Base-by-base conservation (phyloP, 345 rosid genomes). In the Streptanthus diversifolius region DNA sequence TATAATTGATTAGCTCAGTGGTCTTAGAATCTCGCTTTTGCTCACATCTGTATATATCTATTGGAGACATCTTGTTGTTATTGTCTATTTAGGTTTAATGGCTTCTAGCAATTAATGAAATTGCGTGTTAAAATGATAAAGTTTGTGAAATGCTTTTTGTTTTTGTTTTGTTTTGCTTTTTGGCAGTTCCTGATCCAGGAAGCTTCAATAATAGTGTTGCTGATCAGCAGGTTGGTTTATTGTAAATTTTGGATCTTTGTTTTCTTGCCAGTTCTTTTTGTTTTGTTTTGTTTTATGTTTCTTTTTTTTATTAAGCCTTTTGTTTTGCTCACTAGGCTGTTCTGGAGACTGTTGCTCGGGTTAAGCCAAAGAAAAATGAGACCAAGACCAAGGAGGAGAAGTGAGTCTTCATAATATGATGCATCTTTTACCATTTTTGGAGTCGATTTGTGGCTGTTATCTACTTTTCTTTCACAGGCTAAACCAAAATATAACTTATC, bases 171-270 rank as follows among this genome's bases (percentile, higher is more conserved):
- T 18, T 43, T 25, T 51, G 49, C 13, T 72, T 58, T 82, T 76
- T 5, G 7, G 83, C 89, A 88, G 96, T 73, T 61, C 74, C 86
- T 80, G 98, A 88, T 85, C 83, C 92, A 14, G 90, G 86, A 44
- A 86, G 96, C 82, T 92, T 90, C 77, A 92, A 92, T 74, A 92
- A 90, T 48, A 92, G 95, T 65, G 90, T 92, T 66, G 86, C 92
- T 14, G 98, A 80, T 43, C 84, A 90, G 66, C 92, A 92, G 96
- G 96, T 92, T 76, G 15, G 78, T 75, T 22, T 3, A 49, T 30
- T 60, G 39, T 32, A 35, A 22, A 19, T 0, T 45, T 70, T 69
- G 24, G 5, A 49, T 49, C 67, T 39, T 77, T 68, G 22, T 63
- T 27, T 29, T 59, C 5, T 3, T 13, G 18, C 44, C 27, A 12